Evolutionary conservation across 352 stramenopile species (phyloP).

Genomic region (Bremia lactucae): DNA sequence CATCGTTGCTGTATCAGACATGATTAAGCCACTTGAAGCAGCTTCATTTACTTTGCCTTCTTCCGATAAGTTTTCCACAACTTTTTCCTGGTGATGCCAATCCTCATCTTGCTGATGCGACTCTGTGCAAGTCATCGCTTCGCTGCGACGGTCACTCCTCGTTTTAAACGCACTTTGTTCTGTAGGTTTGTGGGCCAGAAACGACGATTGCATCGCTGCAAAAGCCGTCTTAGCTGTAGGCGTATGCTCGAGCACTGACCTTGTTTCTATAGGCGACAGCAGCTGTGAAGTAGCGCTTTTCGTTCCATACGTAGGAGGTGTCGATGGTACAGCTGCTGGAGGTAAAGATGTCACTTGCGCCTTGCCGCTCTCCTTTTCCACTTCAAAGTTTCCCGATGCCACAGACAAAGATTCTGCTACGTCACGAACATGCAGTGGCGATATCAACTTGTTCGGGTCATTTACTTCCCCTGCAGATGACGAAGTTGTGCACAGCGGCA

Average conservation of each 20-base stretch:
- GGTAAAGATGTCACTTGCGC: not conserved
- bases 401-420: too few relatives aligned
- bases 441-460: too few relatives aligned
- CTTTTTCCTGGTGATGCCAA: conserved; percentile 7
- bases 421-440: too few relatives aligned
- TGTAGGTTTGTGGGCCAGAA: conserved; percentile 2
- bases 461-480: too few relatives aligned
- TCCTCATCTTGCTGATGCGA: conserved; percentile 7
- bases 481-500: too few relatives aligned
- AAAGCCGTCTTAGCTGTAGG: not conserved
- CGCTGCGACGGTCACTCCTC: not conserved
- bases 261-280: not conserved
- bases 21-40: not conserved
- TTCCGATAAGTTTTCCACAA: not conserved
- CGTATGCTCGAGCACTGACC: conserved; percentile 3
- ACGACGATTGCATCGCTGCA: conserved; percentile 1
- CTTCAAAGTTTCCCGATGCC: too few relatives aligned
- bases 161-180: conserved; percentile 6
- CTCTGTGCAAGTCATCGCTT: not conserved
- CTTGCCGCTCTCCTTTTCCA: too few relatives aligned
- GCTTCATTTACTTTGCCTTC: not conserved
- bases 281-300: conserved; percentile 1
- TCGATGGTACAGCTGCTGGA: conserved; percentile 1
- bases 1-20: conserved; percentile 1
- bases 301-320: conserved; percentile 2